A percentile compares a stretch with the other conserved stretches of the same genome.
Conservation (phyloP, 148 eudicot genomes). For the Arctostaphylos glauca region DNA sequence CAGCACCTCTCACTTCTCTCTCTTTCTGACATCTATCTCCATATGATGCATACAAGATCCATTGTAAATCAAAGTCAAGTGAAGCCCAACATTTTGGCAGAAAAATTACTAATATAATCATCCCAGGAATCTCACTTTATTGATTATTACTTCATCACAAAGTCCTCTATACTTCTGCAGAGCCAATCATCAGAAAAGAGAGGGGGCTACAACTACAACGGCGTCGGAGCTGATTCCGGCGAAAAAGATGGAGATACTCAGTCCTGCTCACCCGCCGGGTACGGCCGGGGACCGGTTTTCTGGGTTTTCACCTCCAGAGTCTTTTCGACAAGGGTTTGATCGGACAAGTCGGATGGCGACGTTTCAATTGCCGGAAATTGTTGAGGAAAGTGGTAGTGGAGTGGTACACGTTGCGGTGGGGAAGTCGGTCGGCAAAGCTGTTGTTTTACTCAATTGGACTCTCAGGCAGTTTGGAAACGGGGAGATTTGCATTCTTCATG, state of each 20-base stretch:
- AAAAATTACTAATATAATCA: not conserved
- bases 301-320: constrained; percentile 36
- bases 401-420: constrained; percentile 75
- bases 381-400: constrained; percentile 30
- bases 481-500: constrained; percentile 65
- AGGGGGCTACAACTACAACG: not conserved
- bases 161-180: not conserved
- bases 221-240: constrained; percentile 11
- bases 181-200: not conserved
- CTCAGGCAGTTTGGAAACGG: constrained; percentile 30
- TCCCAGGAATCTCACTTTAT: not conserved
- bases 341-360: constrained; percentile 18
- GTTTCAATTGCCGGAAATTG: constrained; percentile 22
- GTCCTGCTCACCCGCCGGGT: constrained; percentile 25
- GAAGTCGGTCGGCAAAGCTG: constrained; percentile 43
- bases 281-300: constrained; percentile 25
- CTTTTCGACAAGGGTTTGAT: constrained; percentile 27
- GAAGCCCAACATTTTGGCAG: not conserved
- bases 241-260: constrained; percentile 31
- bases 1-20: not conserved
- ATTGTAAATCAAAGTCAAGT: constrained; percentile 9
- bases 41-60: not conserved
- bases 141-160: not conserved
- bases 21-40: not conserved
- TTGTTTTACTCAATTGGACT: constrained; percentile 58